Base-by-base conservation (phyloP, 306 rosid species). In the Acacia melanoxylon region DNA sequence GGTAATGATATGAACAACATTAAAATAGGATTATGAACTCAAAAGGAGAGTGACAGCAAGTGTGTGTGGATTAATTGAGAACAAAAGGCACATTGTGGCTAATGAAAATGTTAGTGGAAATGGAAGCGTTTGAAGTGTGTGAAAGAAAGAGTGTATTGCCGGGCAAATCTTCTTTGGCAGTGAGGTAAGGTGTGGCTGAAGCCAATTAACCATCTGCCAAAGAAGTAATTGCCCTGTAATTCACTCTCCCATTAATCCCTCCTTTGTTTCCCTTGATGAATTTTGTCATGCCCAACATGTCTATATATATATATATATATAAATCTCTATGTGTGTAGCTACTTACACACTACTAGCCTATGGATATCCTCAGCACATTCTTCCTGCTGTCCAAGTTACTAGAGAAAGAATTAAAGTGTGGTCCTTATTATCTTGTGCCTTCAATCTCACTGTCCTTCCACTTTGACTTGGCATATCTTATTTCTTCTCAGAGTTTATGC, bases 91-190 rank as follows among this genome's bases (percentile, higher is more conserved):
- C 40, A 29, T 62, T 27, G 20, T 14, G 19, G 10, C 40, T 46
- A 3, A 16, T 45, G 62, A 80, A 29, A 25, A 72, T 10, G 63
- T 54, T 20, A 6, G 61, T 19, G 24, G 22, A 54, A 19, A 13
- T 16, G 20, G 14, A 24, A 37, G 75, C 27, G 12, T 12, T 37
- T 51, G 22, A 72, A 62, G 41, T 12, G 56, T 22, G 35, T 5
- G 54, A 71, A 4, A 48, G 52, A 4, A 14, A 6, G 44, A 76
- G 35, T 83, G 90, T 78, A 85, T 85, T 85, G 80, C 90, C 20
- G 90, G 88, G 83, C 91, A 90, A 86, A 85, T 90, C 90, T 85
- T 86, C 90, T 88, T 90, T 86, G 91, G 87, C 91, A 88, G 87
- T 85, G 81, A 76, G 84, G 59, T 37, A 4, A 5, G 20, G 20